Evolutionary conservation across 1,139 yeast genomes (phyloP), one percentile per base, ranked within the genome.

Genomic region (Tardiomyces depauwii): DNA sequence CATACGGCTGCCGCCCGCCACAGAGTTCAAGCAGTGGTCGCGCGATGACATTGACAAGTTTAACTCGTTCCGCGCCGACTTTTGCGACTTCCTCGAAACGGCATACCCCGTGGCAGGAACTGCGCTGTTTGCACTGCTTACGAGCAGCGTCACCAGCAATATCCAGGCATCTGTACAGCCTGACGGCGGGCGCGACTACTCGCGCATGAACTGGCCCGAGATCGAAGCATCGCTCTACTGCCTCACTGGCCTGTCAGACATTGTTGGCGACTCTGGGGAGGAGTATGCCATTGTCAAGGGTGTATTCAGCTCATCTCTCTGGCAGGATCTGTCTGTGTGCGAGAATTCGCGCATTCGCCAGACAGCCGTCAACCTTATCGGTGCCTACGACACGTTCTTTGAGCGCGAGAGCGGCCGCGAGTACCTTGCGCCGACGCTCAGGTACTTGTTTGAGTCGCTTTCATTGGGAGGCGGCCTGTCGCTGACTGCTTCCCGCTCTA

Each of bases 221-320:
- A 65, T 83, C 4, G 96, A 89, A 60, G 76, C 87, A 1, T 79
- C 87, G 19, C 61, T 87, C 40, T 85, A 71, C 58, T 66, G 87
- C 21, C 58, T 87, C 13, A 77, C 71, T 55, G 75, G 78, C 12
- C 55, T 73, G 5, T 56, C 65, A 1, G 74, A 76, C 70, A 49
- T 59, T 42, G 51, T 65, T 10, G 56, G 56, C 21, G 53, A 53
- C 2, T 46, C 55, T 1, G 56, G 55, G 10, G 54, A 50, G 16
- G 63, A 56, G 41, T 55, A 50, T 27, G 45, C 44, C 6, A 47
- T 53, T 2, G 51, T 68, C 10, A 44, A 53, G 28, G 39, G 51
- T 1, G 48, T 71, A 9, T 58, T 70, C 44, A 56, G 59, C 30
- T 59, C 70, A 1, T 50, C 58, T 1, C 54, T 68, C 11, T 58